Base-by-base conservation (phyloP, 495 filamentous ascomycete species). In the Chaetomidium leptoderma region DNA sequence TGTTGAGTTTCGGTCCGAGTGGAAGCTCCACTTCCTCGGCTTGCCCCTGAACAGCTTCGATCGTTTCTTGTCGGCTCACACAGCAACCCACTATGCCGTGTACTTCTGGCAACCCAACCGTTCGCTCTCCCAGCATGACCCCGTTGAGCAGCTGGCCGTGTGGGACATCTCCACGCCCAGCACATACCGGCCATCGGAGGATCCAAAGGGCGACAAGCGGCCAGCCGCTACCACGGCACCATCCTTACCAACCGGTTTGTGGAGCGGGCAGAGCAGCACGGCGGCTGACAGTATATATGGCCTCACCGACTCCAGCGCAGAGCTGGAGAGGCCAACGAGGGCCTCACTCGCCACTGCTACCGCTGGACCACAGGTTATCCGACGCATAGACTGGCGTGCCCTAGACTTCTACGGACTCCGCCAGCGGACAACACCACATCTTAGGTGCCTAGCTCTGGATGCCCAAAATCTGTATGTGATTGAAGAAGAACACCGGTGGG, bases 71-170 rank as follows among this genome's bases (percentile, higher is more conserved):
- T 86, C 84, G 1, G 66, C 79, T 2, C 86, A 89, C 63, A 86
- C 71, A 32, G 59, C 78, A 11, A 81, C 76, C 0, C 81, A 88
- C 57, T 89, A 87, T 63, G 83, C 79, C 29, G 74, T 86, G 3
- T 89, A 88, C 64, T 73, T 82, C 23, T 87, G 84, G 83, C 85
- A 86, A 53, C 80, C 81, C 0, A 83, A 84, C 55, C 79, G 81
- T 40, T 81, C 81, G 40, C 65, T 81, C 8, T 82, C 82, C 65
- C 76, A 79, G 13, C 82, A 86, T 60, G 78, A 81, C 16, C 82
- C 83, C 1, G 78, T 83, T 29, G 85, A 89, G 62, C 78, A 80
- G 21, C 64, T 88, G 16, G 77, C 76, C n/a, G 72, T 89, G 1
- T 89, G 85, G 86, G 83, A 89, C 47, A 85, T 89, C 51, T 81